A percentile compares a stretch with the other conserved stretches of the same genome.
Evolutionary conservation across 169 alveolate species (phyloP).

Genomic region (Cryptosporidium canis): DNA sequence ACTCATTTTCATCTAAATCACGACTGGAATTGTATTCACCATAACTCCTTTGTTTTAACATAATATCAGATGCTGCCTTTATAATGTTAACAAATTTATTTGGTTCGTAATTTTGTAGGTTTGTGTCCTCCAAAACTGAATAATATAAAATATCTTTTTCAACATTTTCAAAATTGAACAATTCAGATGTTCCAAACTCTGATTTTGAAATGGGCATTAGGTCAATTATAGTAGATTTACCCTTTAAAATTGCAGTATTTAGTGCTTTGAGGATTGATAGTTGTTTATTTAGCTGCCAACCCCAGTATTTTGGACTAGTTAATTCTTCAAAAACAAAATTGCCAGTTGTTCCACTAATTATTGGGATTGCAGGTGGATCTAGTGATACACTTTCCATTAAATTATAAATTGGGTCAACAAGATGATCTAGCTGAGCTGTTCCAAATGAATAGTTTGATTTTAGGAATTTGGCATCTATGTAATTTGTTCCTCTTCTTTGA

Average conservation of each 20-base stretch:
- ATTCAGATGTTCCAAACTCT: not conserved
- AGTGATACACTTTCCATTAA: slow-evolving; percentile 73
- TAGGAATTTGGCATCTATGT: slow-evolving; percentile 4
- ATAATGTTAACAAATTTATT: not conserved
- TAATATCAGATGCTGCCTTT: not conserved
- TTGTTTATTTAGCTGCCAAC: slow-evolving; percentile 40
- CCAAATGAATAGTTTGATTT: slow-evolving; percentile 14
- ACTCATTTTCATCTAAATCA: not conserved
- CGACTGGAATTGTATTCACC: not conserved
- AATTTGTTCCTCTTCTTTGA: not conserved
- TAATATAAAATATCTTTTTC: not conserved
- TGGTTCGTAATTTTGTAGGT: not conserved
- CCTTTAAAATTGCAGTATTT: slow-evolving; percentile 16
- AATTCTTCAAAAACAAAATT: slow-evolving; percentile 51
- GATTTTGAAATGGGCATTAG: slow-evolving; percentile 26
- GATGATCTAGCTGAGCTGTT: slow-evolving; percentile 4
- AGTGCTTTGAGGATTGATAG: not conserved
- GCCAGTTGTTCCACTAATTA: slow-evolving; percentile 78
- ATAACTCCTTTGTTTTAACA: not conserved
- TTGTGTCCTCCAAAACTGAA: slow-evolving; percentile 1
- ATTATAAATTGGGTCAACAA: slow-evolving; percentile 74
- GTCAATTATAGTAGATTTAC: not conserved
- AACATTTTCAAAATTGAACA: not conserved
- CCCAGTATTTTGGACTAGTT: slow-evolving; percentile 50
- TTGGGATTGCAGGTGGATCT: slow-evolving; percentile 72